Percentiles rank a stretch among this genome's conserved stretches.
phyloP scores from a whole-genome alignment of 192 early-diverging fungal species.

The Linnemannia elongata region DNA sequence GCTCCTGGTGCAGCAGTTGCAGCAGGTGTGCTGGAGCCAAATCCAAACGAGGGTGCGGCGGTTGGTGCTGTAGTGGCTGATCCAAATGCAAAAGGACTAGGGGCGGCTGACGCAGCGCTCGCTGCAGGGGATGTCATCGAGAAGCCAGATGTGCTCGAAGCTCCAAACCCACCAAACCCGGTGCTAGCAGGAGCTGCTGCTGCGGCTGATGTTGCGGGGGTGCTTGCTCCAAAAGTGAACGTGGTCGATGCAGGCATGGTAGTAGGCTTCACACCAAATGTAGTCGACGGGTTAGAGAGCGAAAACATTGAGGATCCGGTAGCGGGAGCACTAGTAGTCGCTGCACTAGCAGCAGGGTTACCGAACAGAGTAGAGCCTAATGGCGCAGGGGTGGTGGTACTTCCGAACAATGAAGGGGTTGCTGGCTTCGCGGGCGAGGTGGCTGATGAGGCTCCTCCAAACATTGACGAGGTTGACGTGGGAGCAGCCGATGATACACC shows the following conservation, averaged over 20 bases:
- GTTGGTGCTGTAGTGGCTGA: background rate
- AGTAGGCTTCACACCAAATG: slow-evolving; percentile 6
- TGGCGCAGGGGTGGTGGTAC: background rate
- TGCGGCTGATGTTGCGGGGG: background rate
- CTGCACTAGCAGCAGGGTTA: background rate
- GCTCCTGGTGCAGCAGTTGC: background rate
- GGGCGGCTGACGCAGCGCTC: background rate
- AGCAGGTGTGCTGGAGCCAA: slow-evolving; percentile 1
- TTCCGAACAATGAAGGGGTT: background rate
- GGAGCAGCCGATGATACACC: background rate
- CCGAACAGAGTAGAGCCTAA: background rate
- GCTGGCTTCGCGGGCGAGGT: background rate
- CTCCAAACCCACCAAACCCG: slow-evolving; percentile 26
- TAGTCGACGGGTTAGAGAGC: background rate
- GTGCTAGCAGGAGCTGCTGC: background rate
- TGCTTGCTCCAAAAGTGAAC: slow-evolving; percentile 8
- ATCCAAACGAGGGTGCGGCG: slow-evolving; percentile 6
- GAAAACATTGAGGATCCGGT: slow-evolving; percentile 14
- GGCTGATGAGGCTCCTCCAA: background rate
- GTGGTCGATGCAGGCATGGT: background rate
- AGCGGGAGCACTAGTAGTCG: background rate
- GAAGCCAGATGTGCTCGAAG: background rate
- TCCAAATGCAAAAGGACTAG: slow-evolving; percentile 10
- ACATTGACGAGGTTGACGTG: background rate
- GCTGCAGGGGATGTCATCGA: background rate